Evolutionary conservation across 371 early-diverging fungal genomes (phyloP).

Genomic region (Apophysomyces elegans): DNA sequence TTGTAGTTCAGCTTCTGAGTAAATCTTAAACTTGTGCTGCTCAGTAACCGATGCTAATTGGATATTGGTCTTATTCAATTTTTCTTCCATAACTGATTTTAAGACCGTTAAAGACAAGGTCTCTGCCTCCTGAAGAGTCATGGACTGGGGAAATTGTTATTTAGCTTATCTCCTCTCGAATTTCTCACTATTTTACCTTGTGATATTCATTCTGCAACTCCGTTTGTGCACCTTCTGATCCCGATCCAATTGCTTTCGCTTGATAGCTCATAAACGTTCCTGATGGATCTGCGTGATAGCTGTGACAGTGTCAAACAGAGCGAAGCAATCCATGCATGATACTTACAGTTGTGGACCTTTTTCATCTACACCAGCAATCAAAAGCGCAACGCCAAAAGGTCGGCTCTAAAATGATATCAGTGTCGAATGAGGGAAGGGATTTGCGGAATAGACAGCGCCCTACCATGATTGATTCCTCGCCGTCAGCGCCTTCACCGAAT

Average conservation of each 20-base stretch:
- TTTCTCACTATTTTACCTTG: constrained; percentile 46
- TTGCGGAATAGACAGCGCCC: background rate
- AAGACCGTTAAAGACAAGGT: constrained; percentile 92
- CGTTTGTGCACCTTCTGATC: constrained; percentile 98
- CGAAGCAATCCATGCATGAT: background rate
- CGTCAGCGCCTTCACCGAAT: constrained; percentile 96
- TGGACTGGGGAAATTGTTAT: constrained; percentile 49
- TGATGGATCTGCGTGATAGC: constrained; percentile 93
- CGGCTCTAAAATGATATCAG: constrained; percentile 64
- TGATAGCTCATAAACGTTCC: constrained; percentile 93
- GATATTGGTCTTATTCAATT: constrained; percentile 93
- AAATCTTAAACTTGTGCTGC: constrained; percentile 76
- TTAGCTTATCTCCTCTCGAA: background rate
- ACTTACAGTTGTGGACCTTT: constrained; percentile 97
- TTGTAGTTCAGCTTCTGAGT: constrained; percentile 76
- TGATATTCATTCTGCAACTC: constrained; percentile 97
- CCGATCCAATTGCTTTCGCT: constrained; percentile 98
- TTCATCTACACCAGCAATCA: constrained; percentile 98
- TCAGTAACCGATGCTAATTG: constrained; percentile 94
- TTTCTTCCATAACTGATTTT: constrained; percentile 99
- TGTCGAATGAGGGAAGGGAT: background rate
- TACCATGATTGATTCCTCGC: constrained; percentile 96
- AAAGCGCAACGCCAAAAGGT: constrained; percentile 98
- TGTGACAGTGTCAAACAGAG: constrained; percentile 10
- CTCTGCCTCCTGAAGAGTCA: constrained; percentile 90